Percentiles rank a stretch among this genome's conserved stretches.
These are phyloP conservation scores for Mycosphaerelloides madeirae DNA, from an alignment of 2,329 filamentous ascomycete genomes.

Conservation along the genomic window DNA sequence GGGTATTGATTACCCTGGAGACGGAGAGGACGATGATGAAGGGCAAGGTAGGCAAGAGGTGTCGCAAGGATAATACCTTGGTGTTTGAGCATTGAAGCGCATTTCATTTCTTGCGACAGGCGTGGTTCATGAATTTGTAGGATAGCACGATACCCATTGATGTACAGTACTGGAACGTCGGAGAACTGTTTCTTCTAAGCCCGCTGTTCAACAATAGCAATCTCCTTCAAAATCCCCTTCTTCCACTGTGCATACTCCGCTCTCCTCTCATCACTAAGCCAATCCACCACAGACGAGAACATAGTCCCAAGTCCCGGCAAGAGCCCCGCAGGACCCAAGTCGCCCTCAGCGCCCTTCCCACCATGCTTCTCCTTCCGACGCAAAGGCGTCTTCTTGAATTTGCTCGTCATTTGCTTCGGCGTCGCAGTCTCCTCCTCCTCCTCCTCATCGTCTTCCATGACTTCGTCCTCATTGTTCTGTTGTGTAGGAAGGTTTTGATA, in stretches of 20 bases:
- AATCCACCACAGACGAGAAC: constrained; percentile 71
- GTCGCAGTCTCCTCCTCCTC: constrained; percentile 10
- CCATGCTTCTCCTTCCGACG: constrained; percentile 33
- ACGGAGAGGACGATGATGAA: constrained; percentile 19
- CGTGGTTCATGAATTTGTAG: too few relatives aligned
- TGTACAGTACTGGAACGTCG: too few relatives aligned
- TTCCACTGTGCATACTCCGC: constrained; percentile 63
- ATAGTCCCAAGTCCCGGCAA: constrained; percentile 56
- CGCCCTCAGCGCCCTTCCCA: constrained; percentile 15
- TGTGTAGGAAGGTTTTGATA: constrained; percentile 38
- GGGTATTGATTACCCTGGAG: constrained; percentile 50
- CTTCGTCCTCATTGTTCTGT: constrained; percentile 40
- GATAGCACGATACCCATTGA: too few relatives aligned
- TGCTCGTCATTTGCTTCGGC: constrained; percentile 13
- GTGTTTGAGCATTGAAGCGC: too few relatives aligned
- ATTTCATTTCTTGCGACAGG: too few relatives aligned
- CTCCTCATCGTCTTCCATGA: constrained; percentile 6
- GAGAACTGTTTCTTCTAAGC: too few relatives aligned
- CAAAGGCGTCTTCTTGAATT: constrained; percentile 30
- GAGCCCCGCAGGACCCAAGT: constrained; percentile 29
- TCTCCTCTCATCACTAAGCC: constrained; percentile 59
- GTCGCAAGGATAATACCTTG: too few relatives aligned
- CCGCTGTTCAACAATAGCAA: constrained; percentile 34
- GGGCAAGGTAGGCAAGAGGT: constrained; percentile 4
- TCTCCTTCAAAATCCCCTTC: constrained; percentile 52